Conservation (phyloP, 2,329 filamentous ascomycete species). For the Phaeomoniella chlamydospora region DNA sequence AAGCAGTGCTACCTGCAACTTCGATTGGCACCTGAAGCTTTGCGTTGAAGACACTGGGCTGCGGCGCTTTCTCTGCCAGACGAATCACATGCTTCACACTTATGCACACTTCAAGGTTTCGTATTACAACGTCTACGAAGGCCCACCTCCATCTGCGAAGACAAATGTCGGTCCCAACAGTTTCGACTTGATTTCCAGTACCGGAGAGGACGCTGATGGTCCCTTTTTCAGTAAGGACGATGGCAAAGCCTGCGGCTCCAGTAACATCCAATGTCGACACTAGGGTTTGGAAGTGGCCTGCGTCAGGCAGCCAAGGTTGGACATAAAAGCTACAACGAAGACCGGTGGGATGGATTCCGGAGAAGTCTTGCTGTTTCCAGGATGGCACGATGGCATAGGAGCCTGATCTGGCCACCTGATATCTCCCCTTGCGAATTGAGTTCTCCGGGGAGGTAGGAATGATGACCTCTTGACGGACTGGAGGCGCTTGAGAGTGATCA, state of each 20-base stretch:
- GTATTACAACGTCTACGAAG: not conserved
- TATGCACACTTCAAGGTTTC: not conserved
- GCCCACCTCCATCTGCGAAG: not conserved
- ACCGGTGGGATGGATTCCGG: not conserved
- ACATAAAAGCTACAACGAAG: constrained; percentile 4
- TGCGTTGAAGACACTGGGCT: not conserved
- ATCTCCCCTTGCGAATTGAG: constrained; percentile 2
- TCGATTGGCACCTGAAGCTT: not conserved
- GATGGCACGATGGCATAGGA: constrained; percentile 5
- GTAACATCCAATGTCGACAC: constrained; percentile 5
- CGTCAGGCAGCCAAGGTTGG: constrained; percentile 3
- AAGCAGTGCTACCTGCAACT: not conserved
- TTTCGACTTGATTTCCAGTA: constrained; percentile 2
- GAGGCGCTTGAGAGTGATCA: not conserved
- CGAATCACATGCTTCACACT: not conserved
- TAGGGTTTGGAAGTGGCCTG: constrained; percentile 3
- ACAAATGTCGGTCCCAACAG: not conserved
- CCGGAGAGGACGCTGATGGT: constrained; percentile 4
- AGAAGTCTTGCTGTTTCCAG: not conserved
- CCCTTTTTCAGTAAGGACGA: constrained; percentile 3
- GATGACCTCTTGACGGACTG: not conserved
- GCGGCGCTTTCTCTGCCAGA: not conserved
- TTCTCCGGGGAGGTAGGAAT: not conserved
- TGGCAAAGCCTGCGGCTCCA: constrained; percentile 4
- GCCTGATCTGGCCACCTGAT: constrained; percentile 5